Evolutionary conservation across 495 filamentous ascomycete genomes (phyloP).

Genomic region (Cairneyella variabilis): DNA sequence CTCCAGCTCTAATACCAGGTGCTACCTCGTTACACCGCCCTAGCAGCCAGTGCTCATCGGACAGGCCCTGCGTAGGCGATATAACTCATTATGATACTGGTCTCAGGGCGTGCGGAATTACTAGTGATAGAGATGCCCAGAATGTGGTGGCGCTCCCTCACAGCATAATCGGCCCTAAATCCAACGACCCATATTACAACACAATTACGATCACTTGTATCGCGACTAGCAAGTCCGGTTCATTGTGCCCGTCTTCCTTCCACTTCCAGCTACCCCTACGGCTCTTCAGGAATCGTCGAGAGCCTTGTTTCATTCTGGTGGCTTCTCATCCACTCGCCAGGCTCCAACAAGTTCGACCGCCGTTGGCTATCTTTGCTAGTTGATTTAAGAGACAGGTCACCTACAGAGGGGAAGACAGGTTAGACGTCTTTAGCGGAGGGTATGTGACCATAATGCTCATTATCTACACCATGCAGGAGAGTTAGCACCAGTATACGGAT

Average conservation of each 20-base stretch:
- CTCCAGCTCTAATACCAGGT: background rate
- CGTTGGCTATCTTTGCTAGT: no score
- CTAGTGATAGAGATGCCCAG: background rate
- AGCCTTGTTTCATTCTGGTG: background rate
- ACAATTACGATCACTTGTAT: no score
- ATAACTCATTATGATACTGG: background rate
- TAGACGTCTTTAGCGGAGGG: no score
- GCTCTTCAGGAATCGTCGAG: conserved; percentile 1
- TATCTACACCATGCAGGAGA: background rate
- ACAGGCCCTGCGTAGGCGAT: background rate
- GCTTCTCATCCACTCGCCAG: no score
- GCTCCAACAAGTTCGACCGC: no score
- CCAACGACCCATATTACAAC: no score
- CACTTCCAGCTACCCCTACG: no score
- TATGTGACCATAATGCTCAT: background rate
- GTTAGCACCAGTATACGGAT: background rate
- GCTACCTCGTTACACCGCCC: background rate
- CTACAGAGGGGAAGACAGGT: no score
- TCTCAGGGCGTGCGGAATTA: background rate
- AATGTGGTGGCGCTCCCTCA: background rate
- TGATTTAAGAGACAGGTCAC: no score
- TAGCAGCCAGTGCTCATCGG: background rate
- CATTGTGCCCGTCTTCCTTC: no score
- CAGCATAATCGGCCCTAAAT: background rate
- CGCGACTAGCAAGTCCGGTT: no score